These are phyloP conservation scores for Saturnispora gosingensis DNA, from an alignment of 805 yeast species.

Conservation along the genomic window DNA sequence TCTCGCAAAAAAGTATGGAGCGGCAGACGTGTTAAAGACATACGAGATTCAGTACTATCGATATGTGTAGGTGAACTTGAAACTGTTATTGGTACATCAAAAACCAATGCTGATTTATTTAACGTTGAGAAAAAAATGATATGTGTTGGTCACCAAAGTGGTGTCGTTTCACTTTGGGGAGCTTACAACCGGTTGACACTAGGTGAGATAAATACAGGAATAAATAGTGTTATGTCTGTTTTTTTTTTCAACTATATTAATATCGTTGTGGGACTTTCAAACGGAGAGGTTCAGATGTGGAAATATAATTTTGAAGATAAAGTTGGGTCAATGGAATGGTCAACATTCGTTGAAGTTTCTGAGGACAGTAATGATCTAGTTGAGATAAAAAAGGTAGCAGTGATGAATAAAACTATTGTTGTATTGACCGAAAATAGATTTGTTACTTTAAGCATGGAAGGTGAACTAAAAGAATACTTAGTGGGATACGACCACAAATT, in stretches of 20 bases:
- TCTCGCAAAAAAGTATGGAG: slow-evolving; percentile 36
- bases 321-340: slow-evolving; percentile 11
- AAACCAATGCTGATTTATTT: slow-evolving; percentile 27
- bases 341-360: background rate
- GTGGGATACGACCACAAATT: slow-evolving; percentile 12
- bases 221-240: slow-evolving; percentile 7
- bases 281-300: slow-evolving; percentile 15
- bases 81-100: background rate
- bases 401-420: background rate
- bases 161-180: slow-evolving; percentile 36
- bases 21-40: slow-evolving; percentile 29
- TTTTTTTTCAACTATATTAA: background rate
- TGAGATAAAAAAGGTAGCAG: slow-evolving; percentile 2
- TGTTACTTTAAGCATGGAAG: slow-evolving; percentile 7
- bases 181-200: slow-evolving; percentile 18
- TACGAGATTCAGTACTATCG: slow-evolving; percentile 25
- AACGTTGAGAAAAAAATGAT: slow-evolving; percentile 39
- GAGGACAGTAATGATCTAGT: slow-evolving; percentile 1
- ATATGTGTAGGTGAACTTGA: background rate
- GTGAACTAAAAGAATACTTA: slow-evolving; percentile 7
- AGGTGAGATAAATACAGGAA: slow-evolving; percentile 17
- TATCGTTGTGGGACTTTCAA: slow-evolving; percentile 14
- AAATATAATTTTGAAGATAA: slow-evolving; percentile 5
- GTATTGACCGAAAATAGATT: slow-evolving; percentile 8
- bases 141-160: slow-evolving; percentile 36